Evolutionary conservation across 768 basidiomycete genomes (phyloP), one percentile per base, ranked within the genome.

Genomic region (Hericium coralloides): DNA sequence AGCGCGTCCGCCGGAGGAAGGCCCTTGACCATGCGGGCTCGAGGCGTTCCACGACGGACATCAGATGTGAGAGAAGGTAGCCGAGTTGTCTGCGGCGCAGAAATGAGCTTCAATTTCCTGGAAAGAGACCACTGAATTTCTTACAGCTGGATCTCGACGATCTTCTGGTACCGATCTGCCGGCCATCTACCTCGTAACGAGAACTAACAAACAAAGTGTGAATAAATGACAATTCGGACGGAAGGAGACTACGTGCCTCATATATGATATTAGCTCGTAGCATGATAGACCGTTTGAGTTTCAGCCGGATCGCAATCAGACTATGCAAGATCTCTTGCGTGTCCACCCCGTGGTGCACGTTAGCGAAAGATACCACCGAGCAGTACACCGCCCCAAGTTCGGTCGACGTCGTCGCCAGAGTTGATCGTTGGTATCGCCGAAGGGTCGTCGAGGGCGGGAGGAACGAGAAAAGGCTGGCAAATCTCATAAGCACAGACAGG

Each of bases 131-230:
- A 26, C 18, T 7, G n/a, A n/a, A 23, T 18, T 4, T 66, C 81
- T 52, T 61, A 89, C 89, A 84, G 64, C 62, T 89, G 88, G 7
- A 88, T 64, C 22, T 88, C 81, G 60, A 84, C 68, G 36, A 89
- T 78, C 38, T 73, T 80, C 38, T 85, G 81, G 66, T 92, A 92
- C 58, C 92, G 72, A 56, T 87, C 72, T n/a, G 80, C 79, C 1
- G 92, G 92, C 92, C 89, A 93, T 60, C 76, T 73, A 0, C 91
- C 92, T 53, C 82, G 70, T 22, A 93, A 69, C 0, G 89, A 91
- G 66, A 90, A 82, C 84, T 92, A 64, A 55, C 55, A 57, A n/a
- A n/a, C n/a, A n/a, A n/a, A n/a, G n/a, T n/a, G n/a, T n/a, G n/a
- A n/a, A n/a, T n/a, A n/a, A n/a, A n/a, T n/a, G n/a, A n/a, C n/a